A percentile compares a stretch with the other conserved stretches of the same genome.
Conservation (phyloP, 805 yeast species). For the Lipomyces oligophaga region DNA sequence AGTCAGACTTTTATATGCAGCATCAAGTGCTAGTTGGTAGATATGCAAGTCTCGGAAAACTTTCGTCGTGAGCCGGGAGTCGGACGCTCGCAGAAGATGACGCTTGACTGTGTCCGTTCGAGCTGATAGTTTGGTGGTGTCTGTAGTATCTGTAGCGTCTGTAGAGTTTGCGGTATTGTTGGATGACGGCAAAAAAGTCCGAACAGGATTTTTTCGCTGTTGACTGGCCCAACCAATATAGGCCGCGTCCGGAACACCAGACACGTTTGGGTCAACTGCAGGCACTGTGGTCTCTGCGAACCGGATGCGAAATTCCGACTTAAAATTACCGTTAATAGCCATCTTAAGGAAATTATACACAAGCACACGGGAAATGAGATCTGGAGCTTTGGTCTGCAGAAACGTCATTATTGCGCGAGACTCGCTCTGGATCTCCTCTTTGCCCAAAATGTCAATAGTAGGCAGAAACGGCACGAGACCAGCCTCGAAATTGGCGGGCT, state of each 20-base stretch:
- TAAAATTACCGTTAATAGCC: constrained; percentile 55
- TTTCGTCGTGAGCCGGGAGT: constrained; percentile 29
- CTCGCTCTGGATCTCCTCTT: constrained; percentile 58
- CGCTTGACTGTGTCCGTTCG: background rate
- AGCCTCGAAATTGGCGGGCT: constrained; percentile 1
- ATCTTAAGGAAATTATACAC: constrained; percentile 54
- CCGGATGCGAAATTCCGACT: constrained; percentile 29
- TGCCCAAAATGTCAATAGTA: constrained; percentile 41
- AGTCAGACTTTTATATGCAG: constrained; percentile 46
- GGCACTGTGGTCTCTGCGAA: constrained; percentile 41
- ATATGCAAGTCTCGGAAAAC: constrained; percentile 46
- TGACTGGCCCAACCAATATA: constrained; percentile 20
- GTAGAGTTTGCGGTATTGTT: constrained; percentile 5
- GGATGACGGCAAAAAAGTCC: constrained; percentile 24
- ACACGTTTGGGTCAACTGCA: constrained; percentile 40
- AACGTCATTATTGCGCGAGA: constrained; percentile 72
- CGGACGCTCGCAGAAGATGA: background rate
- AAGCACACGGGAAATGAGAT: constrained; percentile 42
- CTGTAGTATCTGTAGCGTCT: constrained; percentile 28
- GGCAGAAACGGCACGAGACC: constrained; percentile 62
- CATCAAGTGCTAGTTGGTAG: constrained; percentile 61
- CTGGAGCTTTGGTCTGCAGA: constrained; percentile 45
- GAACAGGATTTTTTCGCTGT: background rate
- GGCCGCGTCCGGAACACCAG: constrained; percentile 38
- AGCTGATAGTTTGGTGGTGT: constrained; percentile 9